Conservation (phyloP, 1,284 basidiomycete genomes). For the Leccinum cinnamomeum region DNA sequence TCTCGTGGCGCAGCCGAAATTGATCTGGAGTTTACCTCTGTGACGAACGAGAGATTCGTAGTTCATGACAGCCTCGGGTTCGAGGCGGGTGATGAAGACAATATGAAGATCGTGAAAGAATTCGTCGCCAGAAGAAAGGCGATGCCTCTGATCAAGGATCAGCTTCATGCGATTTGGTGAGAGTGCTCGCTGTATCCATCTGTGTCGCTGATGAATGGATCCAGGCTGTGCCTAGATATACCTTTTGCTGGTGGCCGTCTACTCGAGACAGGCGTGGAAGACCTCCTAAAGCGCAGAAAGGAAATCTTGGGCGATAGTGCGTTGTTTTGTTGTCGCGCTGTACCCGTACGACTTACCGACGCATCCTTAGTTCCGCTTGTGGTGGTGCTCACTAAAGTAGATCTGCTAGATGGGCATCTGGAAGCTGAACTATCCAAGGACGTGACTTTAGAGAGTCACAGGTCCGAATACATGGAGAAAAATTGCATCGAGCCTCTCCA, state of each 20-base stretch:
- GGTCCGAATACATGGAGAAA: constrained; percentile 1
- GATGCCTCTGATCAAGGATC: constrained; percentile 7
- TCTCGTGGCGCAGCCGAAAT: constrained; percentile 10
- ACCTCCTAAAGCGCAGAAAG: constrained; percentile 9
- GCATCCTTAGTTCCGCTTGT: constrained; percentile 16
- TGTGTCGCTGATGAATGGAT: not conserved
- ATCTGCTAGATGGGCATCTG: constrained; percentile 7
- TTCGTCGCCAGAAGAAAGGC: constrained; percentile 12
- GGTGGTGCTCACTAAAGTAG: constrained; percentile 19
- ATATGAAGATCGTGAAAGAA: constrained; percentile 5
- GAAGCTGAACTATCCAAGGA: not conserved
- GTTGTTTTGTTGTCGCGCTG: not conserved
- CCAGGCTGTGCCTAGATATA: constrained; percentile 18
- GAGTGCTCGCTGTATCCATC: not conserved
- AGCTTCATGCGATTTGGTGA: constrained; percentile 21
- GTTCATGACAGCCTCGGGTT: constrained; percentile 25
- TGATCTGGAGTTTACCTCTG: constrained; percentile 11
- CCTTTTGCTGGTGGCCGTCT: constrained; percentile 18
- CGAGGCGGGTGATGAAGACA: constrained; percentile 14
- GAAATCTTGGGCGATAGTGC: constrained; percentile 18
- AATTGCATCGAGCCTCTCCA: not conserved
- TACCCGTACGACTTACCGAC: not conserved
- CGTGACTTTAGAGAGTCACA: not conserved
- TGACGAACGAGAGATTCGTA: constrained; percentile 13
- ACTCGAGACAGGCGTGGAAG: constrained; percentile 14